Base-by-base conservation (phyloP, 1,284 basidiomycete genomes). In the Volvariella volvacea region DNA sequence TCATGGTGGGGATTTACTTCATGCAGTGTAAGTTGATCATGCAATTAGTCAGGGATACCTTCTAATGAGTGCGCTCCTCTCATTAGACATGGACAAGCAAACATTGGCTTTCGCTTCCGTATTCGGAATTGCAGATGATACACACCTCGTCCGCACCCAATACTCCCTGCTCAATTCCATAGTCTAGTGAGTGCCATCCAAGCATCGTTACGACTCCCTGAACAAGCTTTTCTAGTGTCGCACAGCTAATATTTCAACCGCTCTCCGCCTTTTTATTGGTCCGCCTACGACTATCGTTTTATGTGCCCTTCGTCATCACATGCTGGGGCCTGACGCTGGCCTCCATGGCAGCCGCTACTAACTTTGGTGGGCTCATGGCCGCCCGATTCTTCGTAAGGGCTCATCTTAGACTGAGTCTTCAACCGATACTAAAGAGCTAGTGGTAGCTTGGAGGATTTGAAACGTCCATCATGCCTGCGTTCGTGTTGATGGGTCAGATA, bases 81-180 rank as follows among this genome's bases (percentile, higher is more conserved):
- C n/a, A n/a, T n/a, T 28, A 62, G 60, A 52, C 32, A 53, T 61
- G 57, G 61, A 62, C 48, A 62, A 62, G 41, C 57, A 60, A 44
- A 55, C 56, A 4, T 52, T 62, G 1, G 44, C 58, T 3, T 51
- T 61, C 37, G 52, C 59, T 3, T 62, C 61, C 8, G 59, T 62
- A 16, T 62, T 61, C 40, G 59, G 61, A 1, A 54, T 62, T 16
- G 48, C 53, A 37, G 42, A 41, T n/a, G 56, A 61, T 30, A 48
- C 59, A 2, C 44, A 54, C 15, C 56, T 62, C 4, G 47, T 53
- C 19, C 59, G 59, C 15, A 52, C 55, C 20, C 53, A 62, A 33
- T 62, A 62, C 41, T 62, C 61, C 7, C 22, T 61, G 3, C 50
- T 62, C 2, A 59, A 58, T 4, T 61, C 61, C 8, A 54, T 57